Evolutionary conservation across 1,139 yeast species (phyloP), one percentile per base, ranked within the genome.

Genomic region (Scheffersomyces parashehatae): DNA sequence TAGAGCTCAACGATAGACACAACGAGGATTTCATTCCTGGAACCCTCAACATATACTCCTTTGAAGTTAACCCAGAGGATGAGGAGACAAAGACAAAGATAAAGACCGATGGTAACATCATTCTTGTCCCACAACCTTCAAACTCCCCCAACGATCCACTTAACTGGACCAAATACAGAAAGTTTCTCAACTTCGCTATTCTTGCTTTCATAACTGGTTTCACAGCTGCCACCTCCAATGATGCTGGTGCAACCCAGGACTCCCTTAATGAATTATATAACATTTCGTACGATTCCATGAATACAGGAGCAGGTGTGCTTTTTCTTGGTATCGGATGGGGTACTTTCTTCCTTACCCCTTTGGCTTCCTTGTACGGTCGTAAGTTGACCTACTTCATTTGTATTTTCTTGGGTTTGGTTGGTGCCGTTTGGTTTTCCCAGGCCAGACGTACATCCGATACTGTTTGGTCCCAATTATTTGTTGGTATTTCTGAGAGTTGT

Each of bases 131-230:
- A 3, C 83, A 79, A 52, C 85, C 85, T 4, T 67, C 82, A 11
- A 75, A 75, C 44, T 76, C 82, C 5, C 76, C 77, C 15, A 79
- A 81, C 52, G 85, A 81, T 54, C 86, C 85, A 2, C 64, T 81
- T 39, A 81, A 79, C 56, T 76, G 81, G 81, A 39, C 54, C 3
- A 36, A 37, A 6, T 31, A 48, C 24, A 55, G 65, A 28, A 66
- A 65, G 50, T 40, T 52, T 32, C 49, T 58, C 50, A 58, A 61
- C 43, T 55, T 59, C 39, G 37, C 51, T 9, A 48, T 62, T 28
- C 51, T 62, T 28, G 50, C 61, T 15, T 49, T 58, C 37, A 58
- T 67, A 35, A 66, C 72, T 3, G 70, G 66, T 1, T 60, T 67
- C 39, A 60, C 71, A 0, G 69, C 73, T 4, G 75, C 74, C 10